Conservation (phyloP, 495 filamentous ascomycete species). For the Elaphomyces granulatus region DNA sequence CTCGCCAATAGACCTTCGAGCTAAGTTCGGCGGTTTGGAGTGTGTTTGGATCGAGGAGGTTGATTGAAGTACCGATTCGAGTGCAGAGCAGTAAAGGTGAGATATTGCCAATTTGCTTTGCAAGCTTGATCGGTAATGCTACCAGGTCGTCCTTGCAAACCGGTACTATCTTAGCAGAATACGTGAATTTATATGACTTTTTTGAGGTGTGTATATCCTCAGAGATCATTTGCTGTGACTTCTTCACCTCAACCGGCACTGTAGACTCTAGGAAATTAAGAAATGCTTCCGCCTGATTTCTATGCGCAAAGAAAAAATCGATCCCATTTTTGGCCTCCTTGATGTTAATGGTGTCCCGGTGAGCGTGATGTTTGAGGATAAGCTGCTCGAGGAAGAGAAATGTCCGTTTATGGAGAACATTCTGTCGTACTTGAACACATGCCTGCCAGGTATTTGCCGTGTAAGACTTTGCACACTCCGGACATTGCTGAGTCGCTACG, state of each 20-base stretch:
- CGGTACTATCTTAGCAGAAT: constrained; percentile 71
- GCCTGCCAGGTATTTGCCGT: constrained; percentile 86
- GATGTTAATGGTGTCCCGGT: constrained; percentile 91
- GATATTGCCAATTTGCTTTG: constrained; percentile 75
- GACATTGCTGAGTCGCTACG: constrained; percentile 77
- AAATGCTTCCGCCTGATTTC: constrained; percentile 88
- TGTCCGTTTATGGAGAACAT: constrained; percentile 92
- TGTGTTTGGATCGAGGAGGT: constrained; percentile 78
- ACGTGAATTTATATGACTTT: constrained; percentile 87
- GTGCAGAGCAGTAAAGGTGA: constrained; percentile 68
- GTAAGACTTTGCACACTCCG: constrained; percentile 84
- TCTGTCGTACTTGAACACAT: constrained; percentile 84
- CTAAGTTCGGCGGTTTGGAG: constrained; percentile 81
- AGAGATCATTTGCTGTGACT: constrained; percentile 83
- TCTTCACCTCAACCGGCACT: constrained; percentile 63
- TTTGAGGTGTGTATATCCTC: constrained; percentile 81
- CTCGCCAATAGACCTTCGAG: constrained; percentile 69
- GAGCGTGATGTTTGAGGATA: constrained; percentile 83
- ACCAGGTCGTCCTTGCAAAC: constrained; percentile 96
- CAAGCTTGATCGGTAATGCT: constrained; percentile 77
- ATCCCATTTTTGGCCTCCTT: constrained; percentile 87
- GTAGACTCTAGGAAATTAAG: constrained; percentile 79
- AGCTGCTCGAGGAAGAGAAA: constrained; percentile 95
- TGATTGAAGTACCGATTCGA: constrained; percentile 77
- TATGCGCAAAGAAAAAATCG: constrained; percentile 81